phyloP scores from a whole-genome alignment of 352 stramenopile genomes.

The Globisporangium carolinianum region DNA sequence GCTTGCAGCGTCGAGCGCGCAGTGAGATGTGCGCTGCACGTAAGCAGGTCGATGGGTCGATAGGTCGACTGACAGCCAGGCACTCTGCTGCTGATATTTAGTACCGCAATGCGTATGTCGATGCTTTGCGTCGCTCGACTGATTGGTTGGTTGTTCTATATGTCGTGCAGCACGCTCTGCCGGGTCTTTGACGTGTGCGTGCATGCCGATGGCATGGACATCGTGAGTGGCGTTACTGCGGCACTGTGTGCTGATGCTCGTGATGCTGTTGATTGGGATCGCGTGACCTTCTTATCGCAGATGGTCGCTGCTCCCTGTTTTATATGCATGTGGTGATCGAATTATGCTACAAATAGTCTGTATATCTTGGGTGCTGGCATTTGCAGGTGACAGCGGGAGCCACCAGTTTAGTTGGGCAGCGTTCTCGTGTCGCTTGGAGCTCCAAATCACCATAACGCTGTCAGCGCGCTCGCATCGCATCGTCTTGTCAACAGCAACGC shows the following conservation, averaged over 20 bases:
- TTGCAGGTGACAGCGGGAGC: not conserved
- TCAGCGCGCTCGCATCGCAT: too few relatives aligned
- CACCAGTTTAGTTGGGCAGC: slow-evolving; percentile 8
- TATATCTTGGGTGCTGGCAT: not conserved
- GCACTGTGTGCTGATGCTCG: not conserved
- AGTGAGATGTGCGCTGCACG: not conserved
- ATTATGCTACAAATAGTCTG: not conserved
- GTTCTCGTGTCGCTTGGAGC: slow-evolving; percentile 8
- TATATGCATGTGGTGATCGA: not conserved
- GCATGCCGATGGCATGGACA: not conserved
- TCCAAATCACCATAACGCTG: not conserved
- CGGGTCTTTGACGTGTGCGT: too few relatives aligned
- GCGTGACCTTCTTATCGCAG: not conserved
- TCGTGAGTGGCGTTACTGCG: not conserved
- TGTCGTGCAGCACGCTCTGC: too few relatives aligned
- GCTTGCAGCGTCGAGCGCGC: slow-evolving; percentile 36
- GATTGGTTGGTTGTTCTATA: too few relatives aligned
- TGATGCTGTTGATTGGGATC: not conserved
- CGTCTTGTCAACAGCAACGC: not conserved
- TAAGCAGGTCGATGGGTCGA: not conserved
- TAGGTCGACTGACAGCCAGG: too few relatives aligned
- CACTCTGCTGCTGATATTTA: not conserved
- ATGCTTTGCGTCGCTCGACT: not conserved
- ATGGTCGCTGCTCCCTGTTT: not conserved
- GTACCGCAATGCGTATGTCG: not conserved